These are phyloP conservation scores for Pyrus betulifolia DNA, from an alignment of 306 rosid genomes.

Conservation along the genomic window DNA sequence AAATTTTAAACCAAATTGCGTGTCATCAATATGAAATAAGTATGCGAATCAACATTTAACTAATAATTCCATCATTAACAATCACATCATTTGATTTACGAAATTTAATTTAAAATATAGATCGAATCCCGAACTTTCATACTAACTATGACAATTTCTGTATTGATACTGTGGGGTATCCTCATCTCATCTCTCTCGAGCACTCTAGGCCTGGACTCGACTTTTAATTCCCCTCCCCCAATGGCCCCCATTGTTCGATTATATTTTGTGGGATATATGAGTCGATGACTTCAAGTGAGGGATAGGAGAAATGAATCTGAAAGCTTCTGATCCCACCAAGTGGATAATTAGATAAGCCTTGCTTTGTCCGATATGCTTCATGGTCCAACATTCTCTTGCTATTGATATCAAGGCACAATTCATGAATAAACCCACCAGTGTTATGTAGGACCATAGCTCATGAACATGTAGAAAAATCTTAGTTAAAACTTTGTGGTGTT, in stretches of 20 bases:
- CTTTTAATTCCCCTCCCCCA: not conserved
- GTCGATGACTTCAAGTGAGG: not conserved
- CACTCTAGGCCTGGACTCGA: not conserved
- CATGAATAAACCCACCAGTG: not conserved
- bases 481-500: no score
- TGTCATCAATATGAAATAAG: no score
- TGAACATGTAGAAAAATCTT: not conserved
- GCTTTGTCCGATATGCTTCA: slow-evolving; percentile 3
- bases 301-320: not conserved
- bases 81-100: no score
- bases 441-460: not conserved
- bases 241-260: not conserved
- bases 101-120: no score
- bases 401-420: not conserved
- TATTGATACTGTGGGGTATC: not conserved
- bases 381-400: slow-evolving; percentile 5
- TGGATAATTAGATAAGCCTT: slow-evolving; percentile 19
- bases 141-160: not conserved
- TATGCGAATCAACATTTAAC: no score
- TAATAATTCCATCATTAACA: no score
- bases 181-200: not conserved
- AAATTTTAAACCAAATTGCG: no score
- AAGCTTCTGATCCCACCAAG: slow-evolving; percentile 22
- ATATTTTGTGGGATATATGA: not conserved
- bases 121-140: not conserved